phyloP scores from a whole-genome alignment of 345 rosid genomes.

The Sisymbrium irio region DNA sequence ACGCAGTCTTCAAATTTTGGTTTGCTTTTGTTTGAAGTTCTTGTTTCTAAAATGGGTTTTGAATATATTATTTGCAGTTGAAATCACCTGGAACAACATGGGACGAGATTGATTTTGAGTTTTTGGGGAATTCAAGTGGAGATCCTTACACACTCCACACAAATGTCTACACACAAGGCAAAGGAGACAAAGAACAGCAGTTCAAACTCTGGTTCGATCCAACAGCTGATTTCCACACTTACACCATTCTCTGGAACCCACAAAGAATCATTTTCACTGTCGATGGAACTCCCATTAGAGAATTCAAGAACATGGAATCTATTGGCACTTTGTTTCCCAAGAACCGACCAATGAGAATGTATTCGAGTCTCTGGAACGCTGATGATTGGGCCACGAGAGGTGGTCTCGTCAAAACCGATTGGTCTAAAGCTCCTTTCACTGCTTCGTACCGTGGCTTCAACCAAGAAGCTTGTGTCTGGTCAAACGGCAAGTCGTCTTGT shows the following conservation, averaged over 20 bases:
- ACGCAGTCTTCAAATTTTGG: not conserved
- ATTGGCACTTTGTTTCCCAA: slow-evolving; percentile 51
- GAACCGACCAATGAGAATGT: slow-evolving; percentile 52
- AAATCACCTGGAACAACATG: slow-evolving; percentile 61
- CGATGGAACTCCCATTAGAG: slow-evolving; percentile 58
- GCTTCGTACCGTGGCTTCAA: slow-evolving; percentile 52
- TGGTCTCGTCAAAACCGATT: slow-evolving; percentile 56
- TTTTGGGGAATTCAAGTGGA: slow-evolving; percentile 63
- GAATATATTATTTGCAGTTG: slow-evolving; percentile 29
- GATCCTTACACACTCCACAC: slow-evolving; percentile 69
- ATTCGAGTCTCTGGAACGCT: slow-evolving; percentile 50
- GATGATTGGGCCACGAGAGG: slow-evolving; percentile 70
- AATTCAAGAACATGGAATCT: slow-evolving; percentile 38
- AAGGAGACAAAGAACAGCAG: slow-evolving; percentile 65
- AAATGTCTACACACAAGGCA: slow-evolving; percentile 54
- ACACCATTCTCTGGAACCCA: slow-evolving; percentile 61
- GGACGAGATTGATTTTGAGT: slow-evolving; percentile 71
- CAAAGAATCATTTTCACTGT: slow-evolving; percentile 54
- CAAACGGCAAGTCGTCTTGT: slow-evolving; percentile 37
- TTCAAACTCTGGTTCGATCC: slow-evolving; percentile 70
- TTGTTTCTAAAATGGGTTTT: not conserved
- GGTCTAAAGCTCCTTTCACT: slow-evolving; percentile 61
- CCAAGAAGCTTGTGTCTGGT: slow-evolving; percentile 51
- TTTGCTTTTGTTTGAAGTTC: not conserved
- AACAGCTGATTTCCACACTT: slow-evolving; percentile 55